A percentile compares a stretch with the other conserved stretches of the same genome.
phyloP scores from a whole-genome alignment of 2,329 filamentous ascomycete species.

The Hypoxylon sp. region DNA sequence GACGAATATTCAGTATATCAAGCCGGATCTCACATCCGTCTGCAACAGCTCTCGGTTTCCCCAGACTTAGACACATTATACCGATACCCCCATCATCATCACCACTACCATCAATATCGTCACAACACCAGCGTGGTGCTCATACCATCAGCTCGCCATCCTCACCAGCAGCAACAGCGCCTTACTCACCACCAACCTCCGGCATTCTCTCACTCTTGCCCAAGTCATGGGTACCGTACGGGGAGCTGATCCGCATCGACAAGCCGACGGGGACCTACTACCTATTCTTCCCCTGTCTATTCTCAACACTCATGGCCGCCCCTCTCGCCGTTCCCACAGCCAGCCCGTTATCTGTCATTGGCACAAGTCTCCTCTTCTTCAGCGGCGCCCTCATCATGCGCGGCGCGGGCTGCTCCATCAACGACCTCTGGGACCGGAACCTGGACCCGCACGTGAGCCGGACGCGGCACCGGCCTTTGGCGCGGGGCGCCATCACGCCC shows the following conservation, averaged over 20 bases:
- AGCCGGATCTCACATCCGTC: constrained; percentile 15
- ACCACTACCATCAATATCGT: too few relatives aligned
- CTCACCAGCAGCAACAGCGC: constrained; percentile 35
- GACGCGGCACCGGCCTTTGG: constrained; percentile 81
- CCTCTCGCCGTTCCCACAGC: constrained; percentile 70
- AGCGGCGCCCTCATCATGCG: constrained; percentile 84
- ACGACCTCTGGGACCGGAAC: constrained; percentile 89
- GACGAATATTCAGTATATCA: constrained; percentile 17
- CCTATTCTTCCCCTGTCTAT: constrained; percentile 84
- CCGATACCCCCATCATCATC: constrained; percentile 11
- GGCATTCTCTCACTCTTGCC: constrained; percentile 77
- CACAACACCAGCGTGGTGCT: constrained; percentile 26
- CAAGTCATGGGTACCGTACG: constrained; percentile 76
- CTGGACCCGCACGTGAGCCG: constrained; percentile 82
- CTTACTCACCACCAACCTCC: constrained; percentile 74
- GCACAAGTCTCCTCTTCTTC: constrained; percentile 74
- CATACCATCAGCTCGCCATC: constrained; percentile 39
- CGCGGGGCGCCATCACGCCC: constrained; percentile 77
- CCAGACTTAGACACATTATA: constrained; percentile 33
- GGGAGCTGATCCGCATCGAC: constrained; percentile 80
- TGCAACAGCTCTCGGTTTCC: constrained; percentile 30
- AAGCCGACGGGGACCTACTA: constrained; percentile 86
- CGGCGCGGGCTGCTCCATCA: constrained; percentile 86
- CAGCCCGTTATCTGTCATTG: constrained; percentile 66
- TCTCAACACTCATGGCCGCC: constrained; percentile 82